Base-by-base conservation (phyloP, 768 basidiomycete species). In the Lentinula guzmanii region DNA sequence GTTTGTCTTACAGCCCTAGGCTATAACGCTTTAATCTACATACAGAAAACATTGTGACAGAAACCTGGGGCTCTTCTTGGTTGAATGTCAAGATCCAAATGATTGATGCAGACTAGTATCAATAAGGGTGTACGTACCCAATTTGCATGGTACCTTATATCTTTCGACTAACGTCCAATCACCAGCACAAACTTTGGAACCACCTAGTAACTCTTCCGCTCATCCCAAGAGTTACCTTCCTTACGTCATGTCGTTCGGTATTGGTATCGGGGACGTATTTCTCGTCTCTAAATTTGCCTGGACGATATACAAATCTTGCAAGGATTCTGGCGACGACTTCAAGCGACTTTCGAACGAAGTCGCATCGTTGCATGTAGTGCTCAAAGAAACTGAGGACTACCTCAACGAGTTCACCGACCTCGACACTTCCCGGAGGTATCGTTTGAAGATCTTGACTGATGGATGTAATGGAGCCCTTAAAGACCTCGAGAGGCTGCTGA, bases 401-500 rank as follows among this genome's bases (percentile, higher is more conserved):
- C n/a, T 41, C 33, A 15, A 18, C 11, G 53, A 55, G 42, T 55
- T 18, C 16, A 3, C 53, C 9, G 61, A 64, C 8, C 61, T 66
- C n/a, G 53, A 51, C 35, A 55, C 58, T 5, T 64, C 60, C 39
- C 63, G 65, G 15, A 43, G 33, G 13, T 39, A 66, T 31, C 63
- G 65, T 7, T 60, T 64, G 3, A 51, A 28, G 9, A 50, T 55
- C 8, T 21, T 66, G 9, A 53, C 63, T 43, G 60, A 63, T 5
- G 52, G 35, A 33, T 64, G 64, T 48, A 15, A 31, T 1, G 21
- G 15, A 9, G 41, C 62, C 8, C 54, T 66, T 33, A 15, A 60
- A 13, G 65, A 66, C 5, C 64, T 66, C n/a, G 31, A 63, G 5
- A 55, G 56, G 46, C 41, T 66, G 31, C 59, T 59, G 8, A 7